A percentile compares a stretch with the other conserved stretches of the same genome.
Conservation (phyloP, 129 eudicot species). For the Ambrosia artemisiifolia region DNA sequence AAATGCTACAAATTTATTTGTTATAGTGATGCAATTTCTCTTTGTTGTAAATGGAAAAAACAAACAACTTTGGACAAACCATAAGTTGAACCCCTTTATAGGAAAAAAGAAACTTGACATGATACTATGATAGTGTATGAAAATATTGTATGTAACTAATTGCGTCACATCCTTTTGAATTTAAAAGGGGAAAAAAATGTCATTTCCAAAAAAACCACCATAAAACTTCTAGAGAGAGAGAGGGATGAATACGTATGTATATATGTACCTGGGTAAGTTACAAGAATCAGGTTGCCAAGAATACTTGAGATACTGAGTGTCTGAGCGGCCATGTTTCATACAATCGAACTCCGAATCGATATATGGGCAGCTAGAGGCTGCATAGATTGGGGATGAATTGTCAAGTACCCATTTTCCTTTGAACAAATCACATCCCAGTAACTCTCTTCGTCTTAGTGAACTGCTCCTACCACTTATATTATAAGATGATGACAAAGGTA, state of each 20-base stretch:
- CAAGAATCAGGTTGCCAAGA: conserved; percentile 78
- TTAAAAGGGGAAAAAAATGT: not conserved
- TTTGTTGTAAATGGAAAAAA: not conserved
- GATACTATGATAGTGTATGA: not conserved
- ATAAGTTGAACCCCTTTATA: no score
- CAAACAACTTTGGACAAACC: no score
- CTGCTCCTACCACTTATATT: not conserved
- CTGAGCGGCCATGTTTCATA: conserved; percentile 70
- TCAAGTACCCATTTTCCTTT: conserved; percentile 81
- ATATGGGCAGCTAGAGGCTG: conserved; percentile 69
- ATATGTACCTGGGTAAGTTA: conserved; percentile 66
- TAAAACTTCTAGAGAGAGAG: not conserved
- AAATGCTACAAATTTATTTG: not conserved
- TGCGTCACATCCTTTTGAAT: no score
- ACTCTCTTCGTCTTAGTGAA: conserved; percentile 27
- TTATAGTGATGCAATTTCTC: not conserved
- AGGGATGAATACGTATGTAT: conserved; percentile 30
- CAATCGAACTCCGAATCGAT: conserved; percentile 71
- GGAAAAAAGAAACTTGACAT: not conserved
- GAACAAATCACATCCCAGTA: conserved; percentile 55
- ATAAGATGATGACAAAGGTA: conserved; percentile 28
- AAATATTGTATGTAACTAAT: not conserved
- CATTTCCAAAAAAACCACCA: not conserved
- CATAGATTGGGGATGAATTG: conserved; percentile 60
- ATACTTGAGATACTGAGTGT: conserved; percentile 65